Evolutionary conservation across 345 rosid species (phyloP).

Genomic region (Ceriops tagal): DNA sequence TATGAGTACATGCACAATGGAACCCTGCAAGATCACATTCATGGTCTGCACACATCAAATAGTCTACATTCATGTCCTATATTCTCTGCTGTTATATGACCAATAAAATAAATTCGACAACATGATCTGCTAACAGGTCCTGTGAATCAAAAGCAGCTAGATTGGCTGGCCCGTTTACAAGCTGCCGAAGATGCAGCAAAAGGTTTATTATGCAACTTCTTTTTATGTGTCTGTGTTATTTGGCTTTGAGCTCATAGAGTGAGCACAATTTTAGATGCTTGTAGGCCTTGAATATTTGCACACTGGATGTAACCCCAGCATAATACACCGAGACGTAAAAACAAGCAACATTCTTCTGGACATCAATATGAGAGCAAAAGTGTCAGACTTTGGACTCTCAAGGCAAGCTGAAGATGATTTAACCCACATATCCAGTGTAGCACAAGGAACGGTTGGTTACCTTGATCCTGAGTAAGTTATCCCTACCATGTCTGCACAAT

Average conservation of each 20-base stretch:
- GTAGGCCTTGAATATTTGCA: slow-evolving; percentile 98
- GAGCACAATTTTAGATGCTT: slow-evolving; percentile 37
- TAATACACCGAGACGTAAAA: slow-evolving; percentile 95
- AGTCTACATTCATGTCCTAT: background rate
- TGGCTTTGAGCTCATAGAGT: slow-evolving; percentile 5
- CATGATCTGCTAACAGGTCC: slow-evolving; percentile 46
- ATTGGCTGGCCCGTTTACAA: slow-evolving; percentile 71
- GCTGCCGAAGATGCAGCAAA: slow-evolving; percentile 93
- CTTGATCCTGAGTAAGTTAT: slow-evolving; percentile 88
- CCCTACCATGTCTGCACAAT: background rate
- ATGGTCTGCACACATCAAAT: slow-evolving; percentile 43
- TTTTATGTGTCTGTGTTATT: slow-evolving; percentile 9
- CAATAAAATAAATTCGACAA: background rate
- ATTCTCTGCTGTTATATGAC: slow-evolving; percentile 1
- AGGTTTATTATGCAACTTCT: slow-evolving; percentile 44
- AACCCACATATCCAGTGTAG: slow-evolving; percentile 88
- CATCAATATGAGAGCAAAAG: slow-evolving; percentile 91
- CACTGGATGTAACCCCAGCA: slow-evolving; percentile 89
- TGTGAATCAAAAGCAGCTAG: slow-evolving; percentile 49
- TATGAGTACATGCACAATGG: slow-evolving; percentile 99
- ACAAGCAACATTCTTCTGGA: slow-evolving; percentile 92
- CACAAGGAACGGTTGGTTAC: slow-evolving; percentile 91
- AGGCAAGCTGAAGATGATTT: slow-evolving; percentile 90
- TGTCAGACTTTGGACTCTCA: slow-evolving; percentile 97
- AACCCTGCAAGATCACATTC: slow-evolving; percentile 71